phyloP scores from a whole-genome alignment of 2,329 filamentous ascomycete genomes.

The Sporothrix pallida region DNA sequence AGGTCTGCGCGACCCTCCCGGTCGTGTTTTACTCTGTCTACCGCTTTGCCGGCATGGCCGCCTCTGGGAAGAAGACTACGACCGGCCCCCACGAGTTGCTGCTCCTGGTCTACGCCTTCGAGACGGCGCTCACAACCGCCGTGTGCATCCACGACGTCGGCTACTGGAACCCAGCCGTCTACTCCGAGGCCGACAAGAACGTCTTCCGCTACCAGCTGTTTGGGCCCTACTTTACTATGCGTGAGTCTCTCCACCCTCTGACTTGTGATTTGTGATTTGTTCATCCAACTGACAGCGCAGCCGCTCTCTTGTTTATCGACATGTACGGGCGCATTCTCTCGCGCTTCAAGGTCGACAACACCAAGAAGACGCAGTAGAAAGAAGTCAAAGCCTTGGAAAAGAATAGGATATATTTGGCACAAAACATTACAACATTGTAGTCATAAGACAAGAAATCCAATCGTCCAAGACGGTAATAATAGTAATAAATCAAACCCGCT shows the following conservation, averaged over 20 bases:
- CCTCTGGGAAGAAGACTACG: conserved; percentile 40
- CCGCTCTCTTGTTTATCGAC: conserved; percentile 57
- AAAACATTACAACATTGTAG: conserved; percentile 3
- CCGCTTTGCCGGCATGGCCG: conserved; percentile 23
- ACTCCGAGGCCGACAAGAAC: conserved; percentile 53
- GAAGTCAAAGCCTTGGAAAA: background rate
- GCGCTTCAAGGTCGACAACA: conserved; percentile 48
- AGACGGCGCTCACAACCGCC: conserved; percentile 58
- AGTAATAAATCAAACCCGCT: background rate
- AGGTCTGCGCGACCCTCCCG: conserved; percentile 58
- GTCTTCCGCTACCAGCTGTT: conserved; percentile 57
- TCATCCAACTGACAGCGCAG: conserved; percentile 44
- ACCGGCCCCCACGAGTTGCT: conserved; percentile 55
- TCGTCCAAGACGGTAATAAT: background rate
- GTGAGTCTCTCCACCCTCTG: conserved; percentile 50
- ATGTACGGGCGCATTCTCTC: conserved; percentile 60
- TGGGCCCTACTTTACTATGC: conserved; percentile 58
- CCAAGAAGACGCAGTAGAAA: conserved; percentile 51
- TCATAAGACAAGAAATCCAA: background rate
- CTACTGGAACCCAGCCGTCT: conserved; percentile 55
- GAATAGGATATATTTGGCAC: background rate
- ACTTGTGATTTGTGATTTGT: background rate
- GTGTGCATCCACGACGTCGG: conserved; percentile 58
- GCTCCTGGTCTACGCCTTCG: conserved; percentile 57
- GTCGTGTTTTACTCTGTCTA: conserved; percentile 55